Evolutionary conservation across 108 stramenopile species (phyloP).

Genomic region (Fistulifera pelliculosa): DNA sequence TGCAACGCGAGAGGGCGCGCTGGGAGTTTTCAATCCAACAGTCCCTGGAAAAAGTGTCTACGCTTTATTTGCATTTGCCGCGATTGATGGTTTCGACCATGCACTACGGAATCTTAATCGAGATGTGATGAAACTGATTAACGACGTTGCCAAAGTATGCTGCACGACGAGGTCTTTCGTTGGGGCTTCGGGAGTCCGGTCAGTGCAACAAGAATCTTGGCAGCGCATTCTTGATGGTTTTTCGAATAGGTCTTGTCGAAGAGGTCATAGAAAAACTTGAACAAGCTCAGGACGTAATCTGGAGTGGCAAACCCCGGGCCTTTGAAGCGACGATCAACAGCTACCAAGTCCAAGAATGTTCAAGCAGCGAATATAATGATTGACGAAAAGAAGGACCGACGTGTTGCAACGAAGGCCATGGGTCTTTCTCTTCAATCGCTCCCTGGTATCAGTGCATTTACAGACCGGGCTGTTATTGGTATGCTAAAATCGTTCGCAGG

Average conservation of each 20-base stretch:
- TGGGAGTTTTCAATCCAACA: slow-evolving; percentile 81
- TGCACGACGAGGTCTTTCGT: slow-evolving; percentile 79
- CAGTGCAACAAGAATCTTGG: slow-evolving; percentile 96
- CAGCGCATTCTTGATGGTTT: slow-evolving; percentile 89
- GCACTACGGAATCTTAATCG: slow-evolving; percentile 60
- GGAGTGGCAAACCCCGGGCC: slow-evolving; percentile 12
- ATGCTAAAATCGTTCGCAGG: slow-evolving; percentile 77
- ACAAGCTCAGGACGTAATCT: slow-evolving; percentile 70
- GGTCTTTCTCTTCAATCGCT: slow-evolving; percentile 25
- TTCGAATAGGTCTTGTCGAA: slow-evolving; percentile 79
- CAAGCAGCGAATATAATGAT: background rate
- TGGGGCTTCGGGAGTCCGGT: slow-evolving; percentile 85
- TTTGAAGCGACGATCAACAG: background rate
- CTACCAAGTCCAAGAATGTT: no score
- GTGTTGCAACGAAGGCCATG: background rate
- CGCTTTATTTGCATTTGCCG: slow-evolving; percentile 90
- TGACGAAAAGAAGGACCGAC: background rate
- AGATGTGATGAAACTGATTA: slow-evolving; percentile 93
- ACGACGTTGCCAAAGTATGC: slow-evolving; percentile 85
- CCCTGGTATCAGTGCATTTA: slow-evolving; percentile 60
- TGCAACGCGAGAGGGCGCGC: slow-evolving; percentile 51
- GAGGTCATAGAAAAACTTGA: slow-evolving; percentile 67
- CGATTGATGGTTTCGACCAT: slow-evolving; percentile 84
- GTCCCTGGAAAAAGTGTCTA: slow-evolving; percentile 90
- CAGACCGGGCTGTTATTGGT: slow-evolving; percentile 74